Evolutionary conservation across 1,284 basidiomycete genomes (phyloP).

Genomic region (Sporisorium graminicola): DNA sequence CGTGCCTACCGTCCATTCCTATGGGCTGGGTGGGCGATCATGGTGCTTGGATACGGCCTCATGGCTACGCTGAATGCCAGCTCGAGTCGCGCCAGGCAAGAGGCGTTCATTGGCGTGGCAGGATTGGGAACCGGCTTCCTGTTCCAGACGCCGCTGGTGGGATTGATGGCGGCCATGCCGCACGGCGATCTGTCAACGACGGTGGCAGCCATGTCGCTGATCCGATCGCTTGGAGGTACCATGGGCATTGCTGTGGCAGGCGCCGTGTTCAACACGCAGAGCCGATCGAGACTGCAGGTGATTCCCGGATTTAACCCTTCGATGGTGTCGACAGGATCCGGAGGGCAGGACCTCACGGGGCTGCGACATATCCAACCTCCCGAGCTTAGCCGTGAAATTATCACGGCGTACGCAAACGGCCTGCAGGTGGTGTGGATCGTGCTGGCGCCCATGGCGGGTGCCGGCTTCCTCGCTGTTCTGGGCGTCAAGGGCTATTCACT

Average conservation of each 20-base stretch:
- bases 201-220: slow-evolving; percentile 48
- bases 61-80: slow-evolving; percentile 53
- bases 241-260: slow-evolving; percentile 60
- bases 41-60: slow-evolving; percentile 48
- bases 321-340: slow-evolving; percentile 25
- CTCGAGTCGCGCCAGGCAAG: slow-evolving; percentile 37
- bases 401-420: slow-evolving; percentile 79
- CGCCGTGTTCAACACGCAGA: slow-evolving; percentile 57
- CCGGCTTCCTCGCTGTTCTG: slow-evolving; percentile 58
- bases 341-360: slow-evolving; percentile 45
- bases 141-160: slow-evolving; percentile 64
- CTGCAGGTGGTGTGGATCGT: slow-evolving; percentile 81
- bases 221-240: slow-evolving; percentile 54
- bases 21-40: slow-evolving; percentile 71
- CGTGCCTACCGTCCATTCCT: slow-evolving; percentile 78
- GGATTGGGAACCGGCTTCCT: slow-evolving; percentile 59
- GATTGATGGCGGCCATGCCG: slow-evolving; percentile 60
- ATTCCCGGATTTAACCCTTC: slow-evolving; percentile 29
- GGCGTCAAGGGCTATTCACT: slow-evolving; percentile 58
- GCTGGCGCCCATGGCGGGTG: slow-evolving; percentile 65
- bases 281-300: slow-evolving; percentile 19
- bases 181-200: slow-evolving; percentile 53
- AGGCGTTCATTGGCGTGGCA: slow-evolving; percentile 52
- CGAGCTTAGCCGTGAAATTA: slow-evolving; percentile 72
- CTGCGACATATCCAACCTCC: slow-evolving; percentile 62